Evolutionary conservation across 1,284 basidiomycete species (phyloP).

Genomic region (Limonomyces culmigenus): DNA sequence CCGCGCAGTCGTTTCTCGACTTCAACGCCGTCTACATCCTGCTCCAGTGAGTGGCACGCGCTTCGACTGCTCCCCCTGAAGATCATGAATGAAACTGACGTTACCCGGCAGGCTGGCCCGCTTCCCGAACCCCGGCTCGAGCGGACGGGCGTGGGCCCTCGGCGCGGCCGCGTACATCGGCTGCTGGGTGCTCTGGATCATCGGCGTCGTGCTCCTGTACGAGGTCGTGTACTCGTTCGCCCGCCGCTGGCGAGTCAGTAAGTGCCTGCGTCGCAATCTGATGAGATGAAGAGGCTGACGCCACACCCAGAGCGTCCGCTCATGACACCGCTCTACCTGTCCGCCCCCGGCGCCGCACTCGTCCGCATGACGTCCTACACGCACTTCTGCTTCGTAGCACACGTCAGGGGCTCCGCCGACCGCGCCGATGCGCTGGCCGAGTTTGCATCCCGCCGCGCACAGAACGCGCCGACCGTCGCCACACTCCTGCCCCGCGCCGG

Average conservation of each 20-base stretch:
- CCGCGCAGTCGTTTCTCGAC: slow-evolving; percentile 64
- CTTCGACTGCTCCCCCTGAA: slow-evolving; percentile 1
- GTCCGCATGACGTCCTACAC: slow-evolving; percentile 62
- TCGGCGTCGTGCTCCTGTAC: slow-evolving; percentile 65
- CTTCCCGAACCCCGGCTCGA: slow-evolving; percentile 47
- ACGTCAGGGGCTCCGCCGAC: slow-evolving; percentile 58
- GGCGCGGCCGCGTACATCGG: slow-evolving; percentile 64
- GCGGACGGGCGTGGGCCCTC: slow-evolving; percentile 59
- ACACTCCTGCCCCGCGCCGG: slow-evolving; percentile 69
- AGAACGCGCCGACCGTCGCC: slow-evolving; percentile 62
- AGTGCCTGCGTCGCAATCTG: slow-evolving; percentile 21
- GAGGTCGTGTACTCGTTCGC: slow-evolving; percentile 68
- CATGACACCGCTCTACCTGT: slow-evolving; percentile 69
- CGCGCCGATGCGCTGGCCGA: slow-evolving; percentile 50
- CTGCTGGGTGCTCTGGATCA: slow-evolving; percentile 60
- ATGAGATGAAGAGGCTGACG: not conserved
- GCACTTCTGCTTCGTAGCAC: slow-evolving; percentile 68
- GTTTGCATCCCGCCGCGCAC: slow-evolving; percentile 61
- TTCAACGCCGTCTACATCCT: slow-evolving; percentile 67
- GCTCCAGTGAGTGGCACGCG: slow-evolving; percentile 39
- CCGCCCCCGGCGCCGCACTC: slow-evolving; percentile 55
- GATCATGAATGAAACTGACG: slow-evolving; percentile 2
- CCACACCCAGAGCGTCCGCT: slow-evolving; percentile 48
- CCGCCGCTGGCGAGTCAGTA: slow-evolving; percentile 68
- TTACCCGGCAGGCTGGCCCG: slow-evolving; percentile 35